These are phyloP conservation scores for Emericellopsis atlantica DNA, from an alignment of 2,329 filamentous ascomycete species.

Conservation along the genomic window DNA sequence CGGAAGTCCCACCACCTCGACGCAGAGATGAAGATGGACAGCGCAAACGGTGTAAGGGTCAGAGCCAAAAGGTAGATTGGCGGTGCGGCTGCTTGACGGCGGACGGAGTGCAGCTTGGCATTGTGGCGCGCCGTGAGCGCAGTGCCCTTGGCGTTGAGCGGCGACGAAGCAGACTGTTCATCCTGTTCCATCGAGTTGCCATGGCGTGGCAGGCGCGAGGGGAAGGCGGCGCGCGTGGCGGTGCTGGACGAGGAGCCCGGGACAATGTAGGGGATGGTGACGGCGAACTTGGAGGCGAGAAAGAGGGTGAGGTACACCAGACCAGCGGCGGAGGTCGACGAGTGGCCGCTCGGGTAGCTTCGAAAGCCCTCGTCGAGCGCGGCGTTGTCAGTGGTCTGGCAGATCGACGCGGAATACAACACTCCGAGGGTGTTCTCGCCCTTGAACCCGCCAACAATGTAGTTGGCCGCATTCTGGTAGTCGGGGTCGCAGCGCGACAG, in stretches of 20 bases:
- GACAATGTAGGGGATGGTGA: conserved; percentile 58
- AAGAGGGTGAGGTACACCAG: conserved; percentile 79
- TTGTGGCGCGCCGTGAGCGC: conserved; percentile 15
- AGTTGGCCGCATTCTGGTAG: conserved; percentile 42
- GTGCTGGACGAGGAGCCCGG: conserved; percentile 30
- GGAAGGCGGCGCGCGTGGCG: conserved; percentile 52
- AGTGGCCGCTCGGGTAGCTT: conserved; percentile 49
- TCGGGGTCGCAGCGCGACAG: conserved; percentile 72
- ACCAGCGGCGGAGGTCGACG: conserved; percentile 63
- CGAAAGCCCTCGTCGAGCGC: conserved; percentile 71
- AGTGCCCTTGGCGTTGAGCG: conserved; percentile 6
- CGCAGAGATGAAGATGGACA: conserved; percentile 69
- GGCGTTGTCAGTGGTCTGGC: conserved; percentile 47
- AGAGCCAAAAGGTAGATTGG: conserved; percentile 66
- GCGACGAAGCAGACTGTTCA: conserved; percentile 8
- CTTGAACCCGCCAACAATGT: conserved; percentile 50
- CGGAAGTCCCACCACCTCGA: conserved; percentile 82
- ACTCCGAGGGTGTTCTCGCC: conserved; percentile 43
- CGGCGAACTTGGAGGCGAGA: conserved; percentile 69
- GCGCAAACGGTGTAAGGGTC: conserved; percentile 57
- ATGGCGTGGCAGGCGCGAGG: conserved; percentile 41
- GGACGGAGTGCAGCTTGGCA: conserved; percentile 23
- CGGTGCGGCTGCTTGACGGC: conserved; percentile 68
- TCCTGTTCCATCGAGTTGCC: conserved; percentile 20
- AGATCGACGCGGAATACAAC: conserved; percentile 67